Evolutionary conservation across 2,329 filamentous ascomycete genomes (phyloP), one percentile per base, ranked within the genome.

Genomic region (Knufia fluminis): DNA sequence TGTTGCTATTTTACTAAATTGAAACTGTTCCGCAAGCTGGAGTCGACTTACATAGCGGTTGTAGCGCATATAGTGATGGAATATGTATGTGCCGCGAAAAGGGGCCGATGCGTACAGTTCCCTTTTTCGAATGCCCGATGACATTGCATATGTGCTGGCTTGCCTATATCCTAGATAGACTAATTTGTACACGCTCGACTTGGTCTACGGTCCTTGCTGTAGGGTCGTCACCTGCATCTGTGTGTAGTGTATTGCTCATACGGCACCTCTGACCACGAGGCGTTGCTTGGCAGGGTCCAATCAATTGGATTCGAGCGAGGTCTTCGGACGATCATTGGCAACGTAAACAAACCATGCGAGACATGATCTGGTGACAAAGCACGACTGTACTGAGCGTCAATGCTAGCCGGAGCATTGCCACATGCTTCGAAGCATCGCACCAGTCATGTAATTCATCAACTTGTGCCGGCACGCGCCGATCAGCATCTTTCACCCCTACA

Each of bases 361-460:
- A 36, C 4, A 36, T n/a, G 33, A 16, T 6, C 9, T 14, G 6
- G 6, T 36, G 33, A 36, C 33, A 36, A 16, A 36, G 33, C 33
- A 36, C 10, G 9, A 36, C 33, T 36, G 10, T 36, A 4, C 16
- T 14, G 16, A 36, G n/a, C 33, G 7, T 43, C 40, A 24, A 43
- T 43, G 40, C 40, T 8, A 43, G 14, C 22, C n/a, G 24, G 28
- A n/a, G 40, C 40, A 43, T 43, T 43, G 40, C 10, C 28, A 17
- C 40, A 26, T 26, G 14, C 40, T 43, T 26, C 23, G 24, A 23
- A 28, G 23, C 40, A n/a, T 12, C 24, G 12, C 7, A 3, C 24
- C 14, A 12, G 22, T 16, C 4, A 43, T 43, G 40, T 43, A 16
- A 16, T 9, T 12, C 22, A 19, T 26, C 22, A 20, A 9, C 14